phyloP scores from a whole-genome alignment of 2,329 filamentous ascomycete species.

The Hypoxylon sp. region DNA sequence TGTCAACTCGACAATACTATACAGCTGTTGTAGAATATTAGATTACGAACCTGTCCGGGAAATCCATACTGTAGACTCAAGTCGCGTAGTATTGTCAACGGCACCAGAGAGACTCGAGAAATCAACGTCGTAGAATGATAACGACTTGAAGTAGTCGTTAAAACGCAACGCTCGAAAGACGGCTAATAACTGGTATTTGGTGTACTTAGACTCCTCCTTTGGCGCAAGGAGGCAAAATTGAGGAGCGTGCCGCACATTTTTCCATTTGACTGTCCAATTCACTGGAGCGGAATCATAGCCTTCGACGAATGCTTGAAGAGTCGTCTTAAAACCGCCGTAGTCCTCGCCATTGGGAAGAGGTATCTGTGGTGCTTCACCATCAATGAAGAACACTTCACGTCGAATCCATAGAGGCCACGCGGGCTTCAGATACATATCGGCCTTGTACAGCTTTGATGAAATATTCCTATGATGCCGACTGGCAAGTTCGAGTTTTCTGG shows the following conservation, averaged over 20 bases:
- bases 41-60: conserved; percentile 64
- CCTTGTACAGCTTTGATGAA: conserved; percentile 67
- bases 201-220: conserved; percentile 59
- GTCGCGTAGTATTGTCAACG: conserved; percentile 62
- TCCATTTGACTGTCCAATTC: conserved; percentile 67
- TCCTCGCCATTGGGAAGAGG: conserved; percentile 69
- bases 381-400: conserved; percentile 66
- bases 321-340: conserved; percentile 68
- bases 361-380: conserved; percentile 66
- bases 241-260: conserved; percentile 61
- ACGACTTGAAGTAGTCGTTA: conserved; percentile 71
- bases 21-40: not conserved
- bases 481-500: conserved; percentile 65
- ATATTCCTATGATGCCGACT: conserved; percentile 69
- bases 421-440: conserved; percentile 70
- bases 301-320: conserved; percentile 68
- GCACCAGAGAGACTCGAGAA: conserved; percentile 60
- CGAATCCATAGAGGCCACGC: conserved; percentile 71
- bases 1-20: conserved; percentile 45
- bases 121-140: conserved; percentile 69
- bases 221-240: conserved; percentile 68
- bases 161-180: conserved; percentile 70
- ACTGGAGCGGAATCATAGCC: conserved; percentile 66
- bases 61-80: conserved; percentile 65
- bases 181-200: conserved; percentile 67